Base-by-base conservation (phyloP, 2,329 filamentous ascomycete genomes). In the Alternaria sp. region DNA sequence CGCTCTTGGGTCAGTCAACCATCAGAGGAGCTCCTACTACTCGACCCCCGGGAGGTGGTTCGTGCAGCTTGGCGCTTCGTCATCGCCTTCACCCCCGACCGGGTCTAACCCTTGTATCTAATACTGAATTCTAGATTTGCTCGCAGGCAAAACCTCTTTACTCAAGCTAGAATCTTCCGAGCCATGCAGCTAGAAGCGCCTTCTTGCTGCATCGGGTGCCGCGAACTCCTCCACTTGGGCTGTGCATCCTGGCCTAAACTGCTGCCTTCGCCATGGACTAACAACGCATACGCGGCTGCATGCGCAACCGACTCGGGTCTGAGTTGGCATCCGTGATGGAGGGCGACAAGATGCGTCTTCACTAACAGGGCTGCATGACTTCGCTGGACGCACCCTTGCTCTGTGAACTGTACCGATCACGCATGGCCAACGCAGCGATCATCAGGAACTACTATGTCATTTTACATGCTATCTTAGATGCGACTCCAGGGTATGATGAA, bases 271-370 rank as follows among this genome's bases (percentile, higher is more conserved):
- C 66, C 45, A 54, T 57, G 57, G 66, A 40, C 40, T 49, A 59
- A 70, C 75, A 77, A 74, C 74, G 68, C 76, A 77, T 64, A 77
- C 72, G 68, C 74, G 74, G 72, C 74, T 75, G 74, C 76, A 77
- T 73, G 72, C 70, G 67, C 69, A 74, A 72, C 69, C 67, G 59
- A 56, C 49, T 61, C 54, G 54, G 26, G 23, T 63, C 57, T 74
- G 74, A 73, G 73, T 59, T 76, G 73, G 67, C 70, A 73, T 51
- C 49, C 21, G 63, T 66, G 10, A 64, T 66, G 65, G 68, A 63
- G 69, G 68, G 65, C 50, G 58, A 61, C 30, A 32, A 58, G 66
- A 40, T 65, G 68, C 67, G 55, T 46, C 56, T 54, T 47, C 56
- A 68, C 70, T 59, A 68, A 71, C 66, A 61, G 52, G 59, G 62